Evolutionary conservation across 1,284 basidiomycete species (phyloP).

Genomic region (Apiotrichum porosum): DNA sequence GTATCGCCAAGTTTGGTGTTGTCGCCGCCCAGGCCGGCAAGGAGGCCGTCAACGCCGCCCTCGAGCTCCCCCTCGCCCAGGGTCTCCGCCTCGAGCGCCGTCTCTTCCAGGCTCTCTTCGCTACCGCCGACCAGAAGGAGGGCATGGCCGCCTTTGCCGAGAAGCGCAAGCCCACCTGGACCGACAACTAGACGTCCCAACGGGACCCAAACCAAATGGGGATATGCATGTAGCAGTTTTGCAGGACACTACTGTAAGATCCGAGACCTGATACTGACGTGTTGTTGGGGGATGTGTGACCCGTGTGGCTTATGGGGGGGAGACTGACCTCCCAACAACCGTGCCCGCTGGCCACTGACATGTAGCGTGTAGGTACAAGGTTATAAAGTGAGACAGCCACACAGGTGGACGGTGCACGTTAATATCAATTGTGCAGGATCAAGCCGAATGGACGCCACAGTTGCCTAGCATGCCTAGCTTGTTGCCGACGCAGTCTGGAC

Average conservation of each 20-base stretch:
- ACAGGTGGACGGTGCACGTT: too few relatives aligned
- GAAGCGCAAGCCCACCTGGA: constrained; percentile 78
- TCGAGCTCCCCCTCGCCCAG: constrained; percentile 74
- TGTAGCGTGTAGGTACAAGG: too few relatives aligned
- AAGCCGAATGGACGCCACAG: too few relatives aligned
- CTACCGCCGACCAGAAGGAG: constrained; percentile 96
- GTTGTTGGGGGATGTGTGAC: too few relatives aligned
- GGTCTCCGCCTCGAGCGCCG: constrained; percentile 84
- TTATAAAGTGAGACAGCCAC: too few relatives aligned
- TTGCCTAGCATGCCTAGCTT: too few relatives aligned
- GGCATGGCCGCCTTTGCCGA: constrained; percentile 97
- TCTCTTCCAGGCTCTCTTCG: constrained; percentile 88
- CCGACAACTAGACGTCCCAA: constrained; percentile 28
- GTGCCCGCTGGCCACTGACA: background rate
- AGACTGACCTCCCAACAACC: background rate
- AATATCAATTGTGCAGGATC: too few relatives aligned
- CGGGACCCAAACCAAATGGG: background rate
- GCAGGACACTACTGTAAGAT: background rate
- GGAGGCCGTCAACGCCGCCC: constrained; percentile 89
- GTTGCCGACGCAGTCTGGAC: too few relatives aligned
- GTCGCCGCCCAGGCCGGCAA: constrained; percentile 87
- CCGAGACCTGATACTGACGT: too few relatives aligned
- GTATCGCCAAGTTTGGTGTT: constrained; percentile 77
- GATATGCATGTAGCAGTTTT: constrained; percentile 5
- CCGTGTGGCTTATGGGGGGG: too few relatives aligned